phyloP scores from a whole-genome alignment of 306 rosid genomes.

The Rubus idaeus region DNA sequence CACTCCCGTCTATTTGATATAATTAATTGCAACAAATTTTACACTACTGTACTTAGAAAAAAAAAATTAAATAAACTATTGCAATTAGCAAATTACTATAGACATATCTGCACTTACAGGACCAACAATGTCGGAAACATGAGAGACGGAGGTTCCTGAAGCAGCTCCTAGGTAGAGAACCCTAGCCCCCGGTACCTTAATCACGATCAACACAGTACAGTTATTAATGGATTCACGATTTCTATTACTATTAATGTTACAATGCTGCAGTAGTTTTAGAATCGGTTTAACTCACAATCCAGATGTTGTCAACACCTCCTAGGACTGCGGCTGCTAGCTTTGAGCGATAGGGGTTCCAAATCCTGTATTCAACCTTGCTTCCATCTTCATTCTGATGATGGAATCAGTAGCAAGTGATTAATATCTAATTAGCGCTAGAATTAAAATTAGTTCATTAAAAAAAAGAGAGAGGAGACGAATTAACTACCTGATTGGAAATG shows the following conservation, averaged over 20 bases:
- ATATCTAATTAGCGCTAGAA: neutral
- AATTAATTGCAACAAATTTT: neutral
- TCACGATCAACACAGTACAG: neutral
- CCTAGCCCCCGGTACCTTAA: constrained; percentile 65
- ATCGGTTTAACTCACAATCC: constrained; percentile 45
- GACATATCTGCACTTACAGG: constrained; percentile 51
- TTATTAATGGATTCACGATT: neutral
- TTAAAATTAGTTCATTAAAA: neutral
- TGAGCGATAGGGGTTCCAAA: constrained; percentile 89
- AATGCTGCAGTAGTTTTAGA: too few relatives aligned
- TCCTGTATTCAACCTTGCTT: constrained; percentile 65
- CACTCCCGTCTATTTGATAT: constrained; percentile 50
- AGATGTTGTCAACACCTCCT: constrained; percentile 73
- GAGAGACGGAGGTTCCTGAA: constrained; percentile 84
- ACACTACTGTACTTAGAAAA: neutral
- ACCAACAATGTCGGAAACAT: constrained; percentile 91
- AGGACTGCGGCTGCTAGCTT: constrained; percentile 83
- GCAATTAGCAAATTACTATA: too few relatives aligned
- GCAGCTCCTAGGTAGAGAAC: constrained; percentile 88
- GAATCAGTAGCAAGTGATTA: neutral
- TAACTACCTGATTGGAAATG: constrained; percentile 59
- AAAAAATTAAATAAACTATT: too few relatives aligned
- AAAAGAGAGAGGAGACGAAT: neutral
- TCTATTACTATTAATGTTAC: too few relatives aligned
- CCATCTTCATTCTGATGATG: constrained; percentile 66